Conservation (phyloP, 768 basidiomycete species). For the Cyclocybe aegerita region DNA sequence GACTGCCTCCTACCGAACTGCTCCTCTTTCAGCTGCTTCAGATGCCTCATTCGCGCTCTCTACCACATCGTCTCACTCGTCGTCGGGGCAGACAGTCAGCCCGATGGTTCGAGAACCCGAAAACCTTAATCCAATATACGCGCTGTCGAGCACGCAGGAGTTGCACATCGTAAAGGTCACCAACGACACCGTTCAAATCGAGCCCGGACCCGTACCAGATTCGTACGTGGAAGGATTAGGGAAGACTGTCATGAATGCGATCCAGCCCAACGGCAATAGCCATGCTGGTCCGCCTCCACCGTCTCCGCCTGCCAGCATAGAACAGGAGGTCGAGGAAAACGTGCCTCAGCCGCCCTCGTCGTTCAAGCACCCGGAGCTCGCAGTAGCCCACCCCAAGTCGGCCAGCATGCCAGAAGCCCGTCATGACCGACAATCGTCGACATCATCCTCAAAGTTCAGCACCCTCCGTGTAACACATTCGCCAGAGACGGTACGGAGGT, state of each 20-base stretch:
- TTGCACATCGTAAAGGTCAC: slow-evolving; percentile 57
- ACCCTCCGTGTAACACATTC: background rate
- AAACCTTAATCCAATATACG: slow-evolving; percentile 21
- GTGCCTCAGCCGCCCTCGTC: no score
- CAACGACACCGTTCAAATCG: slow-evolving; percentile 42
- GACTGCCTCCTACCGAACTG: slow-evolving; percentile 34
- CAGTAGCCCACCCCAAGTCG: no score
- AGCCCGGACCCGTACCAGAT: slow-evolving; percentile 32
- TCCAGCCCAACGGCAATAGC: slow-evolving; percentile 14
- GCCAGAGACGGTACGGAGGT: slow-evolving; percentile 34
- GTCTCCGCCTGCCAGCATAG: slow-evolving; percentile 36
- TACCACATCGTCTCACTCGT: slow-evolving; percentile 29
- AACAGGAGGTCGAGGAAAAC: slow-evolving; percentile 21
- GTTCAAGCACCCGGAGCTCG: no score
- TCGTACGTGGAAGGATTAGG: slow-evolving; percentile 33
- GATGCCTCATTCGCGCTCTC: slow-evolving; percentile 13
- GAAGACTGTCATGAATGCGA: slow-evolving; percentile 30
- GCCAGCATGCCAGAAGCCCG: background rate
- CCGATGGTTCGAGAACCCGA: slow-evolving; percentile 9
- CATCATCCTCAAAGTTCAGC: background rate
- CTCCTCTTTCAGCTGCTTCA: slow-evolving; percentile 23
- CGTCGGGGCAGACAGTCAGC: slow-evolving; percentile 32
- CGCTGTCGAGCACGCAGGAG: slow-evolving; percentile 36
- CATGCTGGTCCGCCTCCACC: slow-evolving; percentile 58
- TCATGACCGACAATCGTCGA: background rate